Conservation (phyloP, 2,329 filamentous ascomycete genomes). For the Botrytis elliptica region DNA sequence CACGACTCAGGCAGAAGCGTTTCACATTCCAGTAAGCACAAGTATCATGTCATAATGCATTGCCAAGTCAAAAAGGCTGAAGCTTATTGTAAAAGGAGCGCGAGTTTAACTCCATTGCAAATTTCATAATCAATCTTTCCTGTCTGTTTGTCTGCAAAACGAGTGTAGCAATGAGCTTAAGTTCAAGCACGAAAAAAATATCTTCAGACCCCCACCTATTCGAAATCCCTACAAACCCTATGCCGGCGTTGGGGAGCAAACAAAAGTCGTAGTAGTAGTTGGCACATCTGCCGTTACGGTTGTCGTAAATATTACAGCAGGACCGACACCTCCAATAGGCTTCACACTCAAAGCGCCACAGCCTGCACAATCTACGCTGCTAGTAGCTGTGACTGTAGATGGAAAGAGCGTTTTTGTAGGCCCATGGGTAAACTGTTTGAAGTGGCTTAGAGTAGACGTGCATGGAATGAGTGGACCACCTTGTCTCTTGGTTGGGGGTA, state of each 20-base stretch:
- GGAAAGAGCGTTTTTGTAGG: slow-evolving; percentile 14
- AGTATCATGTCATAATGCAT: neutral
- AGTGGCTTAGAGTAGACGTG: neutral
- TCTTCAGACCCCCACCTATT: neutral
- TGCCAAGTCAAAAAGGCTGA: neutral
- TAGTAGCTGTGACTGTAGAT: slow-evolving; percentile 10
- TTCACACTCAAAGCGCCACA: slow-evolving; percentile 9
- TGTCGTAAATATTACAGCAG: slow-evolving; percentile 8
- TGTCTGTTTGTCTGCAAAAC: neutral
- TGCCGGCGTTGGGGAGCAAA: neutral
- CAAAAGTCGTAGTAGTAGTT: slow-evolving; percentile 5
- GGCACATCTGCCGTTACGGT: slow-evolving; percentile 12
- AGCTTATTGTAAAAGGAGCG: neutral
- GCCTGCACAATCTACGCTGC: slow-evolving; percentile 16
- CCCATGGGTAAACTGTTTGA: neutral
- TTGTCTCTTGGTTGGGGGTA: slow-evolving; percentile 4
- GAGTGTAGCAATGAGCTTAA: neutral
- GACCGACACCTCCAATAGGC: slow-evolving; percentile 14
- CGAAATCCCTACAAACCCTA: neutral
- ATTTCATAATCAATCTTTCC: neutral
- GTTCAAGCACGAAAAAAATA: neutral
- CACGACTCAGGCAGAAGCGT: neutral
- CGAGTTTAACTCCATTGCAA: neutral
- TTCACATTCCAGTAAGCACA: neutral
- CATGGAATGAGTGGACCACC: neutral